Percentiles rank a stretch among this genome's conserved stretches.
Conservation (phyloP, 768 basidiomycete species). For the Multifurca ochricompacta region DNA sequence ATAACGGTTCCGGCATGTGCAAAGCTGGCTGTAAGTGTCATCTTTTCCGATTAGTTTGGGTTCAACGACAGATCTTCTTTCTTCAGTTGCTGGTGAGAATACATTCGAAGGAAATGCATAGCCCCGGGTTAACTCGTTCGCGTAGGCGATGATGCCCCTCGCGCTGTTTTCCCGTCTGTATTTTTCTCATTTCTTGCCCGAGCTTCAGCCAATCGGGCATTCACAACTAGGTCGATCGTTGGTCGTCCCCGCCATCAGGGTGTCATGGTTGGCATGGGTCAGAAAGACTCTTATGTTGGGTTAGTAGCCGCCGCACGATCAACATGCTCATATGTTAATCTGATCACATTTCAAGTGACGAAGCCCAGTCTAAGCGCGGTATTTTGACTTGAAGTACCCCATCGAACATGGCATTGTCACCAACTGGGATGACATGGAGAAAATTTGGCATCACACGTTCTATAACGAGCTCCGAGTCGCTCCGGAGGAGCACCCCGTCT, state of each 20-base stretch:
- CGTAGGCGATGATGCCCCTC: slow-evolving; percentile 77
- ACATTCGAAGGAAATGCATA: neutral
- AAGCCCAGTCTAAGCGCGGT: slow-evolving; percentile 91
- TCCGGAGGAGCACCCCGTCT: slow-evolving; percentile 66
- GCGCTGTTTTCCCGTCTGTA: slow-evolving; percentile 90
- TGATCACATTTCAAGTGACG: slow-evolving; percentile 41
- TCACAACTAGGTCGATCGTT: slow-evolving; percentile 50
- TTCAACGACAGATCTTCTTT: neutral
- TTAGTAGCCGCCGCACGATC: slow-evolving; percentile 26
- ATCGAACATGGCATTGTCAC: slow-evolving; percentile 93
- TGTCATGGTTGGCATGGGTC: slow-evolving; percentile 96
- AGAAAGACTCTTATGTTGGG: slow-evolving; percentile 97
- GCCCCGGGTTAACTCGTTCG: neutral
- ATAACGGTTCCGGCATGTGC: slow-evolving; percentile 99
- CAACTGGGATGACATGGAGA: slow-evolving; percentile 99
- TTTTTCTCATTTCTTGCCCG: neutral
- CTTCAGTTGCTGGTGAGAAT: slow-evolving; percentile 6
- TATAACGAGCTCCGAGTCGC: slow-evolving; percentile 76
- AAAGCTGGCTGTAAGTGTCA: slow-evolving; percentile 88
- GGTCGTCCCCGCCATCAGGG: slow-evolving; percentile 91
- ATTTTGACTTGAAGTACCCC: slow-evolving; percentile 90
- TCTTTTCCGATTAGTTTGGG: neutral
- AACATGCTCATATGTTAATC: neutral
- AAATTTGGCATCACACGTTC: slow-evolving; percentile 97
- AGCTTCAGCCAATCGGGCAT: neutral